A percentile compares a stretch with the other conserved stretches of the same genome.
These are phyloP conservation scores for Boletus coccyginus DNA, from an alignment of 768 basidiomycete species.

Conservation along the genomic window DNA sequence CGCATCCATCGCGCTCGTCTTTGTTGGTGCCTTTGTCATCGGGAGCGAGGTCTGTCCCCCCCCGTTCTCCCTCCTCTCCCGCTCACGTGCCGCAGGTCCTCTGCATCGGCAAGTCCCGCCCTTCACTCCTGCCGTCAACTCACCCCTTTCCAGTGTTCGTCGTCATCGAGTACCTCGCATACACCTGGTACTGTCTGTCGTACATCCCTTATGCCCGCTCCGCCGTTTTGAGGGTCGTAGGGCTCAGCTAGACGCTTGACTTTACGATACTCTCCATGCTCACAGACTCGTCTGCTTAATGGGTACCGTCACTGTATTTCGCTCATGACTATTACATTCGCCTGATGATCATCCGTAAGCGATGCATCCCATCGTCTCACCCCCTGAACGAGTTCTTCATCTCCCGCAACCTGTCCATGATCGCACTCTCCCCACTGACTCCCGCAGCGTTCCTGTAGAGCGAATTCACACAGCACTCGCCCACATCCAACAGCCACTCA, in stretches of 20 bases:
- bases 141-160: slow-evolving; percentile 65
- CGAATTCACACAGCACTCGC: neutral
- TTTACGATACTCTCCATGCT: slow-evolving; percentile 5
- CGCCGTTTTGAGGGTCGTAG: slow-evolving; percentile 65
- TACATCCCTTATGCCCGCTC: slow-evolving; percentile 91
- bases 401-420: slow-evolving; percentile 75
- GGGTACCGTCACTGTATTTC: too few species aligned
- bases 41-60: slow-evolving; percentile 52
- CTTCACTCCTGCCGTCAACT: neutral
- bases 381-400: slow-evolving; percentile 84
- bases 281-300: too few species aligned
- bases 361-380: too few species aligned
- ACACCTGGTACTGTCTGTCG: slow-evolving; percentile 82
- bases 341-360: too few species aligned
- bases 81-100: slow-evolving; percentile 44
- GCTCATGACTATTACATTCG: too few species aligned
- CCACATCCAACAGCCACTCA: slow-evolving; percentile 33
- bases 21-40: slow-evolving; percentile 82
- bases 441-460: slow-evolving; percentile 48
- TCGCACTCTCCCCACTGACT: slow-evolving; percentile 40
- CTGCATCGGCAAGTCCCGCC: slow-evolving; percentile 51
- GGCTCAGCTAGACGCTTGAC: slow-evolving; percentile 29
- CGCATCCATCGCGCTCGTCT: slow-evolving; percentile 75
- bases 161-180: slow-evolving; percentile 87
- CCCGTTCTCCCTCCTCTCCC: neutral